Conservation (phyloP, 805 yeast species). For the Nematodospora valgi region DNA sequence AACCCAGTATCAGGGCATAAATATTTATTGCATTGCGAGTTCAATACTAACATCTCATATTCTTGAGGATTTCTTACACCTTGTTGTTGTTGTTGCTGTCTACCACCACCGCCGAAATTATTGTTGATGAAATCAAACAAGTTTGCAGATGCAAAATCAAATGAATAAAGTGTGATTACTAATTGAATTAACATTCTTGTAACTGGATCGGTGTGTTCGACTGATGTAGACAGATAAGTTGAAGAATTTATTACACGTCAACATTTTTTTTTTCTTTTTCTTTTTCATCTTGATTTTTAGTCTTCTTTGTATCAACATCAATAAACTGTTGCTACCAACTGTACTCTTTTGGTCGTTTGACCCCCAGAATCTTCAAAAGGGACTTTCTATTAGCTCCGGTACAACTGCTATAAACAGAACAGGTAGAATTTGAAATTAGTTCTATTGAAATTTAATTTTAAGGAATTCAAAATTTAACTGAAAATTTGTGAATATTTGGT, state of each 20-base stretch:
- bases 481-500: too few species aligned
- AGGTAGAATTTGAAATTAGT: too few species aligned
- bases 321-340: too few species aligned
- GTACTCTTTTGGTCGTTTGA: too few species aligned
- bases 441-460: too few species aligned
- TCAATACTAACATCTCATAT: conserved; percentile 36
- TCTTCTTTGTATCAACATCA: too few species aligned
- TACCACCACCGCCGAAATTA: conserved; percentile 11
- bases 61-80: conserved; percentile 27
- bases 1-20: conserved; percentile 79
- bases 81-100: conserved; percentile 21
- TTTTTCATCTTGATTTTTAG: neutral
- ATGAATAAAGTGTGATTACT: conserved; percentile 3
- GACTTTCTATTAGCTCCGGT: too few species aligned
- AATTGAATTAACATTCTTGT: too few species aligned
- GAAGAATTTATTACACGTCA: neutral
- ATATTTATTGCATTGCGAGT: conserved; percentile 55
- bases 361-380: neutral
- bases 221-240: neutral
- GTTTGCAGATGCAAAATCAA: conserved; percentile 14
- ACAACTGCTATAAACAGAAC: too few species aligned
- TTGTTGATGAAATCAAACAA: conserved; percentile 33
- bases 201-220: neutral
- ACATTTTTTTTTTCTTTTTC: neutral
- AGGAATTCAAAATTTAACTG: too few species aligned